Evolutionary conservation across 805 yeast genomes (phyloP), one percentile per base, ranked within the genome.

Genomic region (Cyberlindnera mississippiensis): DNA sequence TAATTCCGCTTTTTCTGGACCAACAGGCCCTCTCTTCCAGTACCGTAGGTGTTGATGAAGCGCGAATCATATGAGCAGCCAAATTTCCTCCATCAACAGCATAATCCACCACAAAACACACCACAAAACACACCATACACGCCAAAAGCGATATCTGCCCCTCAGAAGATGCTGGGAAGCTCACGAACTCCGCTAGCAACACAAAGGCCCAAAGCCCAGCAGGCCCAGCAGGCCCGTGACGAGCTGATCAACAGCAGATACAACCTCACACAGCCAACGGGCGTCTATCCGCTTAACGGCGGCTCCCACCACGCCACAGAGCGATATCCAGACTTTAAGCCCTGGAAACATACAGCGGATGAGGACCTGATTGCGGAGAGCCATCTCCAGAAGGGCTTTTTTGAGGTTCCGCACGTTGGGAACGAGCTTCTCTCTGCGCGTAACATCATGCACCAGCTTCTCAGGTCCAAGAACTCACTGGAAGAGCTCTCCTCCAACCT

Each of bases 381-480:
- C 27, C 69, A 73, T 55, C 66, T 86, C 33, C 87, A 82, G 49
- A 79, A 82, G 52, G 96, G 96, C 7, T 79, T 72, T 50, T 73
- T 72, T 44, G 88, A 85, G 52, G 64, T 78, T 1, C 81, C 89
- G 2, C 60, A 61, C 17, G 86, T 82, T 2, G 58, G 70, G 28
- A 78, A 82, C 55, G 96, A 87, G 60, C 73, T 81, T 38, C 77
- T 81, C 36, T 75, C 87, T 0, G 90, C 88, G 2, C 66, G 88
- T 38, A 78, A 75, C 48, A 64, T 80, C 15, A 63, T 79, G 50
- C 66, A 68, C 14, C 60, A 47, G 38, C 47, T 47, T 19, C 45
- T 53, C 12, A 44, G 51, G 27, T 53, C 56, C 4, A 52, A 45
- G 28, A 46, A 68, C 20, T 61, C 71, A 5, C 58, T 80, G 35